Percentiles rank a stretch among this genome's conserved stretches.
Conservation (phyloP, 2,329 filamentous ascomycete genomes). For the Colletotrichum paranaense region DNA sequence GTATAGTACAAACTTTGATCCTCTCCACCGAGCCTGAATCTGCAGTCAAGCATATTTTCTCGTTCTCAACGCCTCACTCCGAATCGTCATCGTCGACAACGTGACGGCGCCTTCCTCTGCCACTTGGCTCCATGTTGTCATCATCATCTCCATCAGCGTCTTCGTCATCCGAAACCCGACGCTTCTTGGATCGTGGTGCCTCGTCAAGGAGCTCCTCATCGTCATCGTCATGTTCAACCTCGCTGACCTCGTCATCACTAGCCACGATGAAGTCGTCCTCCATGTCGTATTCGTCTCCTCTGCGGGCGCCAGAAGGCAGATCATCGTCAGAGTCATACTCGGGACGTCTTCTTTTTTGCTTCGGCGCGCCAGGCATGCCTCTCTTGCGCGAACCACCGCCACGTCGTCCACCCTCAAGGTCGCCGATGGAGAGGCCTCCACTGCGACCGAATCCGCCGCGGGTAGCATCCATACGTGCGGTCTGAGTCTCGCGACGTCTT, state of each 20-base stretch:
- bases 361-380: slow-evolving; percentile 59
- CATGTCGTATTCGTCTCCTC: slow-evolving; percentile 80
- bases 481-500: slow-evolving; percentile 75
- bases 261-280: slow-evolving; percentile 83
- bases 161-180: slow-evolving; percentile 60
- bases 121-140: slow-evolving; percentile 50
- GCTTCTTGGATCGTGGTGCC: slow-evolving; percentile 59
- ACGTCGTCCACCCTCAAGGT: slow-evolving; percentile 73
- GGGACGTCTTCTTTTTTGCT: slow-evolving; percentile 64
- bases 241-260: slow-evolving; percentile 76
- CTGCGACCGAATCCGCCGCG: slow-evolving; percentile 59
- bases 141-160: slow-evolving; percentile 63
- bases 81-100: slow-evolving; percentile 72
- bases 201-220: slow-evolving; percentile 67
- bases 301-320: slow-evolving; percentile 68
- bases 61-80: slow-evolving; percentile 42
- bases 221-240: slow-evolving; percentile 65
- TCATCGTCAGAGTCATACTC: slow-evolving; percentile 86
- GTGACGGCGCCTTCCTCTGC: slow-evolving; percentile 63
- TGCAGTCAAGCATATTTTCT: background rate
- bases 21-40: background rate
- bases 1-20: slow-evolving; percentile 14
- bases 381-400: slow-evolving; percentile 64
- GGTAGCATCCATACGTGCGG: slow-evolving; percentile 70
- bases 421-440: slow-evolving; percentile 73